Base-by-base conservation (phyloP, 1,284 basidiomycete genomes). In the Melanopsichium pennsylvanicum region DNA sequence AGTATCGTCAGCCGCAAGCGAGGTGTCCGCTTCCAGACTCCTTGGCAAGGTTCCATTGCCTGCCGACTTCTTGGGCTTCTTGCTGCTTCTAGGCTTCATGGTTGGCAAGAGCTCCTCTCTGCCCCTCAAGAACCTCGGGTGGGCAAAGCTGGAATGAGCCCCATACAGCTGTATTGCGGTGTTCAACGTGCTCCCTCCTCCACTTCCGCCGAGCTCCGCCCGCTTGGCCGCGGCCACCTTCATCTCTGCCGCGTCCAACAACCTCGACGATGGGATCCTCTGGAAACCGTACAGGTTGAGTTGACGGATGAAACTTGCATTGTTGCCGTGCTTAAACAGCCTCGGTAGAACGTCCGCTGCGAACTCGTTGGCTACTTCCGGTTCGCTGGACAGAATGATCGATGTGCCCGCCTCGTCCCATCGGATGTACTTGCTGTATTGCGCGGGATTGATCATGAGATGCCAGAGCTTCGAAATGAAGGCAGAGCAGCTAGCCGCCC, bases 391-490 rank as follows among this genome's bases (percentile, higher is more conserved):
- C 13, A 80, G 62, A n/a, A 81, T 79, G 62, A 81, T 75, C 25
- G 76, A 72, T 16, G 75, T 70, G 31, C 79, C 79, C 0, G 72
- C 72, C 37, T 76, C 69, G 52, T 71, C 74, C 76, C 76, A 78
- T 37, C 54, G 70, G 38, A 78, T 76, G 55, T 75, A 78, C 40
- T 67, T 70, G 56, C 62, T 66, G 50, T 78, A 78, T 27, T 72
- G 63, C 5, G 55, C 64, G 8, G 79, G 79, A 49, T 76, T 75
- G 59, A 74, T 75, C 76, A 81, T 78, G 13, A 81, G 69, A 48
- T 78, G 78, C 79, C 79, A 81, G 18, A 81, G 69, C 60, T 81
- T 81, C 31, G 73, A 75, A 46, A 81, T 80, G 39, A 81, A 81
- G 2, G 79, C 79, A 4, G 76, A 77, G 59, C 79, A 81, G 62